phyloP scores from a whole-genome alignment of 169 alveolate species.

The Amoebophrya sp. region DNA sequence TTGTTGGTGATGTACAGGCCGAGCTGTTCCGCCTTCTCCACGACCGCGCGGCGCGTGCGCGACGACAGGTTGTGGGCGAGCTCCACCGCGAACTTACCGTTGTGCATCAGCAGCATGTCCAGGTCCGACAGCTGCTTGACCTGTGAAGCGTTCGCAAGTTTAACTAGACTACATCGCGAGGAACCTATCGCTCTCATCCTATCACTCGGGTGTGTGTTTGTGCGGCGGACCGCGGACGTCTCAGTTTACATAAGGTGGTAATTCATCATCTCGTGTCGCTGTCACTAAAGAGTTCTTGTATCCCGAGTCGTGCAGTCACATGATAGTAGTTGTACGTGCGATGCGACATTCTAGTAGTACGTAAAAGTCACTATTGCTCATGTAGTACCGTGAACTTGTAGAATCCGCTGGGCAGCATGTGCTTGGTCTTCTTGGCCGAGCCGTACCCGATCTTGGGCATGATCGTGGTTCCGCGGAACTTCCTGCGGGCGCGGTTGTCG shows the following conservation, averaged over 20 bases:
- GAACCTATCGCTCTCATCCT: too few relatives aligned
- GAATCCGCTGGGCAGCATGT: slow-evolving; percentile 80
- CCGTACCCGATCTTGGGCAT: slow-evolving; percentile 95
- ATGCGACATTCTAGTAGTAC: too few relatives aligned
- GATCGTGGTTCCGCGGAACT: slow-evolving; percentile 81
- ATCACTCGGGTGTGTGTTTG: too few relatives aligned
- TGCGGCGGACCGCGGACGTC: too few relatives aligned
- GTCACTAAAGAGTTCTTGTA: too few relatives aligned
- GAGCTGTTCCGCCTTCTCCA: slow-evolving; percentile 86
- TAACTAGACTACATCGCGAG: too few relatives aligned
- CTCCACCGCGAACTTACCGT: slow-evolving; percentile 81
- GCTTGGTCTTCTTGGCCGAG: slow-evolving; percentile 79
- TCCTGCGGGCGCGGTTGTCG: slow-evolving; percentile 89
- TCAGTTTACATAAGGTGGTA: too few relatives aligned
- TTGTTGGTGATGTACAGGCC: slow-evolving; percentile 76
- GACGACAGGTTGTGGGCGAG: slow-evolving; percentile 82
- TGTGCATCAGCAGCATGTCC: slow-evolving; percentile 88
- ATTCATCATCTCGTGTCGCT: too few relatives aligned
- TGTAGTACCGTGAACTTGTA: slow-evolving; percentile 79
- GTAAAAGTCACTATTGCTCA: too few relatives aligned
- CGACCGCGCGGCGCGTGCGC: slow-evolving; percentile 70
- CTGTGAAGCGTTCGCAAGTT: background rate
- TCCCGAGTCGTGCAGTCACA: too few relatives aligned
- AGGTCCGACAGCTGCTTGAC: slow-evolving; percentile 47
- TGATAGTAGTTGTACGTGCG: too few relatives aligned